Base-by-base conservation (phyloP, 257 asterid genomes). In the Scutellaria baicalensis region DNA sequence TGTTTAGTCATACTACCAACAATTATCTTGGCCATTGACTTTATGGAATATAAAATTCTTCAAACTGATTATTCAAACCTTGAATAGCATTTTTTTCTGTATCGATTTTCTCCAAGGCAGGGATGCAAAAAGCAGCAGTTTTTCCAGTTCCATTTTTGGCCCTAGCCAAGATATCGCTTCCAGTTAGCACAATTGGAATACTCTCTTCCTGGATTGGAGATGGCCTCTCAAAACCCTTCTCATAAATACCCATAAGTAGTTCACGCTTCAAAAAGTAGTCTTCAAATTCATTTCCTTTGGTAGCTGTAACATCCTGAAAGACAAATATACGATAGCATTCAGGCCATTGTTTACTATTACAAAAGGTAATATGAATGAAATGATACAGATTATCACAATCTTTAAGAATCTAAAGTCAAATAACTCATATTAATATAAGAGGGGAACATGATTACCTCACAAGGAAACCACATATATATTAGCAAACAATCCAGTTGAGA, bases 181-280 rank as follows among this genome's bases (percentile, higher is more conserved):
- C 97, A 64, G 96, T 91, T 55, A 91, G 87, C 65, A 92, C 96
- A 78, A 91, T 91, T 21, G 97, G 97, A 60, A 91, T 91, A 71
- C 97, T 91, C 84, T 91, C 97, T 84, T 91, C 97, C 81, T 91
- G 97, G 71, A 89, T 87, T 0, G 97, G 97, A 39, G 97, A 91
- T 69, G 97, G 97, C 59, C 89, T 81, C 81, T 91, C 97, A 82
- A 91, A 91, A 39, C 97, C 97, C 84, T 91, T 91, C 80, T 91
- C 97, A 77, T 91, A 91, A 82, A 91, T 91, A 49, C 97, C 97
- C 97, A 91, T 89, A 45, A 91, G 93, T 76, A 91, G 85, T 83
- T 89, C 96, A 0, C 92, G 92, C 79, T 92, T 89, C 74, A 92
- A 75, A 79, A 92, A 92, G 84, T 89, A 92, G 80, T 89, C 96